A percentile compares a stretch with the other conserved stretches of the same genome.
Conservation (phyloP, 495 filamentous ascomycete genomes). For the Lepidopterella palustris region DNA sequence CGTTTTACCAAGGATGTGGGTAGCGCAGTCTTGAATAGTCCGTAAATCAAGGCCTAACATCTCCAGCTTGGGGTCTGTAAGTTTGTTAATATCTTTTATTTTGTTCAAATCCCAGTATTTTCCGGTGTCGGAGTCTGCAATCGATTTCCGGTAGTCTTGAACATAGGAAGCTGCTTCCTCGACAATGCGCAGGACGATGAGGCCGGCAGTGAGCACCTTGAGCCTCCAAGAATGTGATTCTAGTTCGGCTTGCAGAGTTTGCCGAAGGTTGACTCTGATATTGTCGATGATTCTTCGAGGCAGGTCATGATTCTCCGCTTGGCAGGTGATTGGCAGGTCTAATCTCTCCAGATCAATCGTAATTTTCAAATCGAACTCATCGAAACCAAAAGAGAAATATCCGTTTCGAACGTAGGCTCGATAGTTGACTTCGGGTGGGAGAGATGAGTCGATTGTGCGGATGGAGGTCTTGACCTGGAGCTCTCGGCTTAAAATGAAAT, state of each 20-base stretch:
- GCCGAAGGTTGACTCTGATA: not conserved
- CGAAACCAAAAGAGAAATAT: conserved; percentile 8
- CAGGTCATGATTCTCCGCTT: not conserved
- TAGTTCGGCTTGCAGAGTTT: not conserved
- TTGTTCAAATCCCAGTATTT: conserved; percentile 13
- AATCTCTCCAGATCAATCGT: not conserved
- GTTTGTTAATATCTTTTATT: conserved; percentile 6
- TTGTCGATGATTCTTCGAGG: conserved; percentile 3
- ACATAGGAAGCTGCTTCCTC: conserved; percentile 2
- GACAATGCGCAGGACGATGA: conserved; percentile 6
- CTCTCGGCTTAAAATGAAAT: not conserved
- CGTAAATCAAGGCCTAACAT: conserved; percentile 9
- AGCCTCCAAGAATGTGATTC: not conserved
- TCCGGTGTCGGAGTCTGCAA: too few relatives aligned
- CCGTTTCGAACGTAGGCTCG: not conserved
- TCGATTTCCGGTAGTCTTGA: conserved; percentile 5
- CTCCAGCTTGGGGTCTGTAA: conserved; percentile 6
- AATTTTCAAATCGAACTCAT: conserved; percentile 4
- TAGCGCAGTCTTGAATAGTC: conserved; percentile 7
- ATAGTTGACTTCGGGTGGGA: not conserved
- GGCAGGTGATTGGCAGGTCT: not conserved
- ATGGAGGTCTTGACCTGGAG: not conserved
- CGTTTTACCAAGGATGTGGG: conserved; percentile 31
- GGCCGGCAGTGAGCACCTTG: not conserved
- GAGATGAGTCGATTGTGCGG: not conserved